These are phyloP conservation scores for Rhizopogon vesiculosus DNA, from an alignment of 768 basidiomycete genomes.

Conservation along the genomic window DNA sequence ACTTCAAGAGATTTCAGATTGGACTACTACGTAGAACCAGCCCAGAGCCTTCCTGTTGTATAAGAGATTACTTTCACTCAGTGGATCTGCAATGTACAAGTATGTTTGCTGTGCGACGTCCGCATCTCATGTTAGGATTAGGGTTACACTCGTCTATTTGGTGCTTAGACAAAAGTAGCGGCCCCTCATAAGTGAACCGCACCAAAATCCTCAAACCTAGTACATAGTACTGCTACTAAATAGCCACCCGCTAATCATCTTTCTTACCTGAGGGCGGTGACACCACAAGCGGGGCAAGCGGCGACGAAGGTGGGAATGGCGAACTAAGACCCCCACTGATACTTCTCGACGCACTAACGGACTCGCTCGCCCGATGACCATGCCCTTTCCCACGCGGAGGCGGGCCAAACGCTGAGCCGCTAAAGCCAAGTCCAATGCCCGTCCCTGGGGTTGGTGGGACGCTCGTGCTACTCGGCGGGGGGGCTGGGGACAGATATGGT, in stretches of 20 bases:
- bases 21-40: no score
- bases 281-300: slow-evolving; percentile 14
- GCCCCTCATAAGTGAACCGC: no score
- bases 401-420: slow-evolving; percentile 15
- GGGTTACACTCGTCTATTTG: no score
- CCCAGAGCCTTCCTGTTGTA: no score
- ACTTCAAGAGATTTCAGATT: no score
- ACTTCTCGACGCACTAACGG: slow-evolving; percentile 3
- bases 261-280: slow-evolving; percentile 18
- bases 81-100: no score
- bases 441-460: slow-evolving; percentile 18
- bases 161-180: no score
- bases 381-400: slow-evolving; percentile 10
- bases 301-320: slow-evolving; percentile 16
- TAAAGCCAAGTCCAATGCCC: slow-evolving; percentile 20
- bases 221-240: background rate
- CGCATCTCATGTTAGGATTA: no score
- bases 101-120: no score
- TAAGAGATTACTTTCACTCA: no score
- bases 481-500: slow-evolving; percentile 25
- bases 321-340: slow-evolving; percentile 11
- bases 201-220: background rate
- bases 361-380: slow-evolving; percentile 8
- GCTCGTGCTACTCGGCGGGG: slow-evolving; percentile 29
- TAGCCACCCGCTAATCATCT: slow-evolving; percentile 17